Evolutionary conservation across 1,139 yeast genomes (phyloP), one percentile per base, ranked within the genome.

Genomic region (Kodamaea sp.): DNA sequence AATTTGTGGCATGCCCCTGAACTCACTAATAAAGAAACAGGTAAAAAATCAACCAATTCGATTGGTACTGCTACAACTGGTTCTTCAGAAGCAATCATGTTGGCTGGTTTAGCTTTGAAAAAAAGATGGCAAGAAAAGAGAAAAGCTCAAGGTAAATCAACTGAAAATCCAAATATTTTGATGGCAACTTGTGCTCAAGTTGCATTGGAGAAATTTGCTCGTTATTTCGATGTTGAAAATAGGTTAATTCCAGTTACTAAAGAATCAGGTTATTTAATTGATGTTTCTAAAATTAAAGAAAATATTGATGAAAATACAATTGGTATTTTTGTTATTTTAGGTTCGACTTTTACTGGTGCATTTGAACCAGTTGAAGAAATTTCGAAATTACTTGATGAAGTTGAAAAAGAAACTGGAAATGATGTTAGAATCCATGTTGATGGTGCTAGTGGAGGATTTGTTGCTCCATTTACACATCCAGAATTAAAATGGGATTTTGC

Each of bases 121-220:
- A 84, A 88, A 54, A 73, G 75, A 46, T 89, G 97, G 97, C 94
- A 85, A 59, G 78, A 70, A 31, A 75, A 68, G 49, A 78, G 81
- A 53, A 71, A 64, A 54, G 79, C 70, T 4, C 68, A 68, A 24
- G 90, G 90, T 7, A 77, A 78, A 49, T 72, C 83, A 31, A 65
- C 62, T 37, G 76, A 67, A 31, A 77, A 76, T 44, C 97, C 97
- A 43, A 89, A 89, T 62, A 86, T 89, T 53, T 67, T 89, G 47
- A 88, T 89, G 96, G 95, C 96, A n/a, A 72, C 92, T 29, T 87
- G 92, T 62, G 95, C 94, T 36, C 97, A 89, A 63, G 97, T 89
- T 35, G 96, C 96, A 0, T 71, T 89, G 55, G 97, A 89, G 65
- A 89, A 89, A 65, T 89, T 89, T 67, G 96, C 97, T 24, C 73